Percentiles rank a stretch among this genome's conserved stretches.
Evolutionary conservation across 2,329 filamentous ascomycete species (phyloP).

Genomic region (Myrmaecium sp.): DNA sequence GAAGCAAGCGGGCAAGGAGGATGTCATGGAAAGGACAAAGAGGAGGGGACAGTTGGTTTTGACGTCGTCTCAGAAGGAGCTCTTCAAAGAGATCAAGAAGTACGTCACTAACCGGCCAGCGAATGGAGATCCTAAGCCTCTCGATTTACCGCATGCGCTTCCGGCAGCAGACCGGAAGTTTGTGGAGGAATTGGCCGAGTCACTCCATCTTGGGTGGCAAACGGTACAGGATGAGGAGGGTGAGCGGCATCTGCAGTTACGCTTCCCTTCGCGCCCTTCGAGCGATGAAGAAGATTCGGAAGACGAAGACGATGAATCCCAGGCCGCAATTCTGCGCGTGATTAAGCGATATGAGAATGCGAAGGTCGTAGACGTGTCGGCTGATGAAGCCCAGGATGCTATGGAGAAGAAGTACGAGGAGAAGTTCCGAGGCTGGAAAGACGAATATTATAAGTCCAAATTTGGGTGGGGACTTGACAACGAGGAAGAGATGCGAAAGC

Average conservation of each 20-base stretch:
- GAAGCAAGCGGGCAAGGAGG: conserved; percentile 57
- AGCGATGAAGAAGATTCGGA: conserved; percentile 43
- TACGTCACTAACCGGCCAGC: conserved; percentile 55
- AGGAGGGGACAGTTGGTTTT: conserved; percentile 51
- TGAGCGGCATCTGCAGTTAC: conserved; percentile 47
- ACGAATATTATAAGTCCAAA: conserved; percentile 80
- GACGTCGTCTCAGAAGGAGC: conserved; percentile 60
- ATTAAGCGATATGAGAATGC: conserved; percentile 86
- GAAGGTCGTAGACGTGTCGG: conserved; percentile 60
- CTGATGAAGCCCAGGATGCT: conserved; percentile 60
- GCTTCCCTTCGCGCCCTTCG: conserved; percentile 36
- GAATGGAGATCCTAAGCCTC: conserved; percentile 27
- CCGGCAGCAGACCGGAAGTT: conserved; percentile 84
- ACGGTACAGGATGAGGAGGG: conserved; percentile 44
- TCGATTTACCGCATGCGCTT: conserved; percentile 58
- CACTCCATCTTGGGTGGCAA: conserved; percentile 48
- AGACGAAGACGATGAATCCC: conserved; percentile 64
- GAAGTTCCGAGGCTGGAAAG: conserved; percentile 87
- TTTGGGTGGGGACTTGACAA: conserved; percentile 77
- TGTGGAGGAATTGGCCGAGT: conserved; percentile 67
- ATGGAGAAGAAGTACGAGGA: conserved; percentile 76
- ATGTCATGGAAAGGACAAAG: conserved; percentile 44
- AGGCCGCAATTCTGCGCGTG: conserved; percentile 67
- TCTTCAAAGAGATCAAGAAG: conserved; percentile 68
- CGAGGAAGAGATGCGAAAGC: conserved; percentile 59